Percentiles rank a stretch among this genome's conserved stretches.
These are phyloP conservation scores for Filobasidium floriforme DNA, from an alignment of 768 basidiomycete genomes.

Conservation along the genomic window DNA sequence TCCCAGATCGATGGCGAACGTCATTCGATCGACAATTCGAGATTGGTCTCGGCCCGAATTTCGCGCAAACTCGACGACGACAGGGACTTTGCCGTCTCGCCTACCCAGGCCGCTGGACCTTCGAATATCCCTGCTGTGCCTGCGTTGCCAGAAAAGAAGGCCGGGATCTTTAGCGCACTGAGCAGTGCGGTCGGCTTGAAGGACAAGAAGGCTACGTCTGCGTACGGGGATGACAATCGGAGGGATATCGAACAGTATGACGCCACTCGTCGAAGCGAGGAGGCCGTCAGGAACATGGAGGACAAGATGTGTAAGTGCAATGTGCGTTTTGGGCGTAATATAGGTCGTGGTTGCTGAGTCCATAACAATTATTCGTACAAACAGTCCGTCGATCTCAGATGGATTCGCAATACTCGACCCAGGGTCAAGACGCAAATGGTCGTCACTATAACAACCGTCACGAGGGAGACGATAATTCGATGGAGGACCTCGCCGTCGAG, in stretches of 20 bases:
- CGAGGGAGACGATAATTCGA: conserved; percentile 23
- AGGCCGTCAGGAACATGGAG: conserved; percentile 40
- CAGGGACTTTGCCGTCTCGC: conserved; percentile 37
- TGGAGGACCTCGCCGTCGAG: conserved; percentile 29
- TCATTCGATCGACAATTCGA: conserved; percentile 19
- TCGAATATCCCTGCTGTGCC: not conserved
- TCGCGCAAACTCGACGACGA: conserved; percentile 32
- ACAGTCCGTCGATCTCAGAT: conserved; percentile 33
- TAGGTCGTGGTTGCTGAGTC: not conserved
- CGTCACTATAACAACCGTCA: not conserved
- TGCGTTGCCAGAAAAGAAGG: conserved; percentile 3
- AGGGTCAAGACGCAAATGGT: not conserved
- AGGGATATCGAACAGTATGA: conserved; percentile 28
- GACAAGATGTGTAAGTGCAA: conserved; percentile 36
- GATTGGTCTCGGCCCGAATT: not conserved
- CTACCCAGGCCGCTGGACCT: conserved; percentile 38
- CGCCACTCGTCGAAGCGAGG: conserved; percentile 36
- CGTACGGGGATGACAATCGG: conserved; percentile 1
- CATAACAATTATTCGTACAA: not conserved
- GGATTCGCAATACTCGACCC: conserved; percentile 36
- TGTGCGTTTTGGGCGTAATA: no score
- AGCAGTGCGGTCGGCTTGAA: conserved; percentile 14
- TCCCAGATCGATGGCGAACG: conserved; percentile 7
- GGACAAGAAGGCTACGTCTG: conserved; percentile 9
- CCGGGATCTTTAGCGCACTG: conserved; percentile 14